Conservation (phyloP, 768 basidiomycete genomes). For the Termitomyces sp. region DNA sequence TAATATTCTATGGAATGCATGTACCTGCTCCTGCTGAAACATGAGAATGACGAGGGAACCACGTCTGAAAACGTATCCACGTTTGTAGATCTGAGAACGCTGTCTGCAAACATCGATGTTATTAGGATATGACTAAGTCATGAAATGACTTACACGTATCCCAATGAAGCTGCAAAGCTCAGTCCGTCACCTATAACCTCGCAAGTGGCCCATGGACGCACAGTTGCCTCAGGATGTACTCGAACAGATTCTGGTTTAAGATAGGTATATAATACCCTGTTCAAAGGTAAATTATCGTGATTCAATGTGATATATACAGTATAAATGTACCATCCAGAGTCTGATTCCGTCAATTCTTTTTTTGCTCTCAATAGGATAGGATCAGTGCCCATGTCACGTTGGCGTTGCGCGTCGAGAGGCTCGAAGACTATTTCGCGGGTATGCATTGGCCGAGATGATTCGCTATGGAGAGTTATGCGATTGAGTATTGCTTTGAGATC, state of each 20-base stretch:
- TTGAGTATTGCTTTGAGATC: slow-evolving; percentile 78
- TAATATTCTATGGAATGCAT: slow-evolving; percentile 8
- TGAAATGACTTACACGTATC: slow-evolving; percentile 55
- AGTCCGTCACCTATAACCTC: slow-evolving; percentile 78
- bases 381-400: slow-evolving; percentile 59
- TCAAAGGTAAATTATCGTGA: background rate
- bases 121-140: background rate
- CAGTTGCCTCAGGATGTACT: slow-evolving; percentile 82
- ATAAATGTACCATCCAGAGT: slow-evolving; percentile 58
- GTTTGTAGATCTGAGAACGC: slow-evolving; percentile 77
- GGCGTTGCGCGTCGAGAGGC: slow-evolving; percentile 63
- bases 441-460: slow-evolving; percentile 72
- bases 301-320: background rate
- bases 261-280: slow-evolving; percentile 77
- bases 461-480: slow-evolving; percentile 77
- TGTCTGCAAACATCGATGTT: slow-evolving; percentile 32
- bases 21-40: slow-evolving; percentile 83
- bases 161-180: slow-evolving; percentile 76
- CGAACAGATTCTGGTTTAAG: slow-evolving; percentile 82
- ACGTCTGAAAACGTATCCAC: slow-evolving; percentile 72
- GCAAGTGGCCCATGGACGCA: slow-evolving; percentile 80
- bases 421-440: slow-evolving; percentile 80
- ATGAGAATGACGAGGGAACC: slow-evolving; percentile 72
- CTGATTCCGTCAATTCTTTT: slow-evolving; percentile 65
- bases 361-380: slow-evolving; percentile 69